Evolutionary conservation across 176 grass and related monocot species (phyloP).

Genomic region (Oryza rufipogon): DNA sequence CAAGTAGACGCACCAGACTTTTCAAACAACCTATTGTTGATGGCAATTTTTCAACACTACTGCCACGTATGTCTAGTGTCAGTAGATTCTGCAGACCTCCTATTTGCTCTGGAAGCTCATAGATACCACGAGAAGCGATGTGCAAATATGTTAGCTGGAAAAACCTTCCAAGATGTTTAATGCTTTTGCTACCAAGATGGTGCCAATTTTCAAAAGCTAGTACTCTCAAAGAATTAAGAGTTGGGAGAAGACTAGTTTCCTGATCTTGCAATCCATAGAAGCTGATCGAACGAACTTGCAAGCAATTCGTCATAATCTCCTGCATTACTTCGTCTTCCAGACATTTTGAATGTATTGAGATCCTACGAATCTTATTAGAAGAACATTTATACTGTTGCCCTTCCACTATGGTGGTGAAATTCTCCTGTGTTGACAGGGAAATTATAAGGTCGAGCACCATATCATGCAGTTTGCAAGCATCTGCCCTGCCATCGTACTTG

Average conservation of each 20-base stretch:
- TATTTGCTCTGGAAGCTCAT: neutral
- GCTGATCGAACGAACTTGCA: too few species aligned
- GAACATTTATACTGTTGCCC: neutral
- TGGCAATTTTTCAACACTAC: too few species aligned
- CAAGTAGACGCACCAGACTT: too few species aligned
- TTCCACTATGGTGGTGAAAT: conserved; percentile 18
- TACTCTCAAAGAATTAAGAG: neutral
- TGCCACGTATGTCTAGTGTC: neutral
- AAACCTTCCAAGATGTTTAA: neutral
- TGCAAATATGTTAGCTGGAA: neutral
- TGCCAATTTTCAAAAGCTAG: rapidly evolving
- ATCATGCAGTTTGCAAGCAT: too few species aligned
- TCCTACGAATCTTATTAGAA: neutral
- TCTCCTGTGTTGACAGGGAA: conserved; percentile 10
- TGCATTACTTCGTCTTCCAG: too few species aligned
- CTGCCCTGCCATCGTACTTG: neutral
- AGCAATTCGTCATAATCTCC: too few species aligned
- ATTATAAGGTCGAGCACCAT: conserved; percentile 28
- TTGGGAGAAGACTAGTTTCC: neutral
- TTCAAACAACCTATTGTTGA: too few species aligned
- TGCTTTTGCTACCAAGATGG: neutral
- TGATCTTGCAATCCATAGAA: too few species aligned
- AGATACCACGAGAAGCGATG: rapidly evolving
- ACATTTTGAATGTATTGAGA: neutral
- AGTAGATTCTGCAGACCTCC: neutral